Base-by-base conservation (phyloP, 441 rosid species). In the Gossypium davidsonii region DNA sequence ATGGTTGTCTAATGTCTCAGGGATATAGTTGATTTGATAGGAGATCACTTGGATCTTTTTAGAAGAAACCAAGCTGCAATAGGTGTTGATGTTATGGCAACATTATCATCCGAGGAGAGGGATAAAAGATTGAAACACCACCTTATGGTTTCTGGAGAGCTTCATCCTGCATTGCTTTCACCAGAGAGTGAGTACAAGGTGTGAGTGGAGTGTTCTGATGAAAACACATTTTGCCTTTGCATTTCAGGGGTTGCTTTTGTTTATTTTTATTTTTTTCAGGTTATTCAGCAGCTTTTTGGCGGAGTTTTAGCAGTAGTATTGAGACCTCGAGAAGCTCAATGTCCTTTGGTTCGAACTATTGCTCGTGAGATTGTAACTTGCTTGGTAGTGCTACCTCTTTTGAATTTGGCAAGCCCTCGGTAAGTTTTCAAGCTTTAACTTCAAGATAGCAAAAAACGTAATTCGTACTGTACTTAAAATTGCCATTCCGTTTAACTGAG, bases 121-220 rank as follows among this genome's bases (percentile, higher is more conserved):
- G 99, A 96, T 78, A 97, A 91, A 75, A 93, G 97, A 79, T 82
- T 96, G 81, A 96, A 93, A 82, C 84, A 82, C 80, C 89, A 90
- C 84, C 90, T 93, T 71, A 84, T 89, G 91, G 85, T 81, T 72
- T 90, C 97, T 25, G 89, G 87, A 81, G 97, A 90, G 78, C 98
- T 96, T 71, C 95, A 96, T 87, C 98, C 99, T 37, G 99, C 97
- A 74, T 67, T 93, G 73, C 63, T 88, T 23, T 90, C 99, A 79
- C 86, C 93, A 56, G 94, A 89, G 93, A 89, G 94, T 86, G 99
- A 96, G 91, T 91, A 93, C 93, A 93, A 93, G 99, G 99, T 96
- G 89, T 81, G 93, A 84, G 82, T 74, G 80, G 79, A 80, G 83
- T 60, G 71, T 85, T 86, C 76, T 55, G 52, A 79, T 77, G 72